phyloP scores from a whole-genome alignment of 2,329 filamentous ascomycete species.

The Colletotrichum lupini region DNA sequence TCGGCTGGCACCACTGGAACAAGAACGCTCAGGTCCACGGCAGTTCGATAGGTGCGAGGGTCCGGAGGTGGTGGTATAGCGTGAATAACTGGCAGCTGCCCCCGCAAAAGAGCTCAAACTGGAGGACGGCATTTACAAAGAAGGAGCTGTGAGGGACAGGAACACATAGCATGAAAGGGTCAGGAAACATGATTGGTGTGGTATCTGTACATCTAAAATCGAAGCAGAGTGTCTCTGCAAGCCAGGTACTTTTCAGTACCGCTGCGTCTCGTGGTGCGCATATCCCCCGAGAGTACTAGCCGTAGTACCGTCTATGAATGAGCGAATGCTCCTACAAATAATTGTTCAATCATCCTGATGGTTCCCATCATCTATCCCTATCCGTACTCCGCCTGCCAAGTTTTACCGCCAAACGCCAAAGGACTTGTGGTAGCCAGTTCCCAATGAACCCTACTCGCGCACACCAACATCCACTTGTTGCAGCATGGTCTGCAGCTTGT shows the following conservation, averaged over 20 bases:
- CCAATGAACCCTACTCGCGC: slow-evolving; percentile 39
- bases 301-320: slow-evolving; percentile 23
- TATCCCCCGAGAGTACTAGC: neutral
- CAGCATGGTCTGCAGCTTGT: slow-evolving; percentile 58
- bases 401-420: slow-evolving; percentile 30
- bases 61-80: slow-evolving; percentile 93
- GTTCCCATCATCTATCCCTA: slow-evolving; percentile 30
- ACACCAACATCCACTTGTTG: slow-evolving; percentile 45
- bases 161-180: neutral
- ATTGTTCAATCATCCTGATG: neutral
- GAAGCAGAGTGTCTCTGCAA: slow-evolving; percentile 30
- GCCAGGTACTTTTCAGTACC: slow-evolving; percentile 12
- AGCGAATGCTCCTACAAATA: slow-evolving; percentile 21
- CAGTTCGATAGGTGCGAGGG: slow-evolving; percentile 77
- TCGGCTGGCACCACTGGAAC: slow-evolving; percentile 94
- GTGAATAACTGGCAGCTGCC: slow-evolving; percentile 91
- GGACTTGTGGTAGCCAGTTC: neutral
- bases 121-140: slow-evolving; percentile 24
- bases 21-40: slow-evolving; percentile 81
- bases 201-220: slow-evolving; percentile 35
- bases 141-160: slow-evolving; percentile 8
- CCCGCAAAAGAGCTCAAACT: slow-evolving; percentile 39
- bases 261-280: slow-evolving; percentile 17
- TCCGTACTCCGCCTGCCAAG: slow-evolving; percentile 21
- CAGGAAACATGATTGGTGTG: slow-evolving; percentile 18